Evolutionary conservation across 768 basidiomycete genomes (phyloP).

Genomic region (Clitopilus hobsonii): DNA sequence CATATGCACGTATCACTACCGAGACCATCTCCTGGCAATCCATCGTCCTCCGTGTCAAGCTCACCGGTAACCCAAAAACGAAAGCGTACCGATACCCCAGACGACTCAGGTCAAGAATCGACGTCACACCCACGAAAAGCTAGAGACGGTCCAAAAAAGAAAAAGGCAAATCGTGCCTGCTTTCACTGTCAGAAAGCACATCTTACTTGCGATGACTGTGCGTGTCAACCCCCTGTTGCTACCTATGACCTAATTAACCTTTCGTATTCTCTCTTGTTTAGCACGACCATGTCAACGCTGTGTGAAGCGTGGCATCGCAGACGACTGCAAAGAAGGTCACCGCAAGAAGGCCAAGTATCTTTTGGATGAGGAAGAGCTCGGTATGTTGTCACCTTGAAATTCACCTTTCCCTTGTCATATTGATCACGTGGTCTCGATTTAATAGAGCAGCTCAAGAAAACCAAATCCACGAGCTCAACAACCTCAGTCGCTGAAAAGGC

Average conservation of each 20-base stretch:
- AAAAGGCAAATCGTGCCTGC: conserved; percentile 92
- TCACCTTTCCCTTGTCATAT: conserved; percentile 19
- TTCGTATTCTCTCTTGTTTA: conserved; percentile 25
- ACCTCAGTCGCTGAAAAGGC: not conserved
- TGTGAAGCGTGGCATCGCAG: conserved; percentile 86
- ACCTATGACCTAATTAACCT: conserved; percentile 12
- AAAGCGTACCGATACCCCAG: conserved; percentile 57
- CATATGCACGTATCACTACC: conserved; percentile 42
- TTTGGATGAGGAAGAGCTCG: conserved; percentile 88
- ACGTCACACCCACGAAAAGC: conserved; percentile 44
- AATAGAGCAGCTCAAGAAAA: conserved; percentile 47
- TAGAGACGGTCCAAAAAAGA: conserved; percentile 84
- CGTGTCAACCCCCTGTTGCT: conserved; percentile 27
- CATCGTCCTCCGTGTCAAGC: conserved; percentile 30
- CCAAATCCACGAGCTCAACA: conserved; percentile 31
- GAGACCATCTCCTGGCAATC: conserved; percentile 31
- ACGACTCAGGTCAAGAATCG: conserved; percentile 48
- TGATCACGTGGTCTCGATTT: conserved; percentile 30
- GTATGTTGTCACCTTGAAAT: conserved; percentile 36
- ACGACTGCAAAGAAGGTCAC: conserved; percentile 88
- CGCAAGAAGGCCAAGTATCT: conserved; percentile 99
- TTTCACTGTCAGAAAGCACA: conserved; percentile 97
- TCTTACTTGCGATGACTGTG: conserved; percentile 97
- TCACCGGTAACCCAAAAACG: conserved; percentile 42
- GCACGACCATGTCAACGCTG: conserved; percentile 96